Evolutionary conservation across 140 eudicot genomes (phyloP).

Genomic region (Artemisia princeps): DNA sequence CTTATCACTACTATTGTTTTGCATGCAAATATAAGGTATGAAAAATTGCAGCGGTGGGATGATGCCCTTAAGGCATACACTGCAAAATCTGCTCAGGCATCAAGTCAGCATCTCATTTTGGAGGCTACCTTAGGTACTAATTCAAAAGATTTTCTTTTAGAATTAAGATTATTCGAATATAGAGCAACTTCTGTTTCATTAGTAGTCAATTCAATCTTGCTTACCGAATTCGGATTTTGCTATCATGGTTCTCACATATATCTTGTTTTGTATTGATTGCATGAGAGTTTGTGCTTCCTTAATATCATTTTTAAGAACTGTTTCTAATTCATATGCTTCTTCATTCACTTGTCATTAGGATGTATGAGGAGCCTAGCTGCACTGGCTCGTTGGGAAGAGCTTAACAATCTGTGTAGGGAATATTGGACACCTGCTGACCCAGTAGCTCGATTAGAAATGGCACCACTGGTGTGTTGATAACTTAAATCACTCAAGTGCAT

Average conservation of each 20-base stretch:
- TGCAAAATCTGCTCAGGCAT: constrained; percentile 70
- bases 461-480: constrained; percentile 69
- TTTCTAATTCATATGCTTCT: constrained; percentile 7
- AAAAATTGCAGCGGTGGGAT: constrained; percentile 94
- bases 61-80: constrained; percentile 95
- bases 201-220: too few relatives aligned
- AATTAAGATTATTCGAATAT: too few relatives aligned
- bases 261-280: too few relatives aligned
- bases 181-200: too few relatives aligned
- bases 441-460: constrained; percentile 94
- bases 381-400: constrained; percentile 98
- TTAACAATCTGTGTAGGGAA: constrained; percentile 83
- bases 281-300: not conserved
- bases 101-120: constrained; percentile 66
- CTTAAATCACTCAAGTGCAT: constrained; percentile 11
- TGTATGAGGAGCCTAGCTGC: constrained; percentile 99
- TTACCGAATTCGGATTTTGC: too few relatives aligned
- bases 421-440: constrained; percentile 97
- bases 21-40: constrained; percentile 61
- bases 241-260: too few relatives aligned
- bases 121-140: constrained; percentile 85
- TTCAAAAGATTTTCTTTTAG: not conserved
- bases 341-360: constrained; percentile 37
- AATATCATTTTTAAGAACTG: too few relatives aligned
- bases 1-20: constrained; percentile 11